Base-by-base conservation (phyloP, 1,284 basidiomycete species). In the Paramarasmius palmivorus region DNA sequence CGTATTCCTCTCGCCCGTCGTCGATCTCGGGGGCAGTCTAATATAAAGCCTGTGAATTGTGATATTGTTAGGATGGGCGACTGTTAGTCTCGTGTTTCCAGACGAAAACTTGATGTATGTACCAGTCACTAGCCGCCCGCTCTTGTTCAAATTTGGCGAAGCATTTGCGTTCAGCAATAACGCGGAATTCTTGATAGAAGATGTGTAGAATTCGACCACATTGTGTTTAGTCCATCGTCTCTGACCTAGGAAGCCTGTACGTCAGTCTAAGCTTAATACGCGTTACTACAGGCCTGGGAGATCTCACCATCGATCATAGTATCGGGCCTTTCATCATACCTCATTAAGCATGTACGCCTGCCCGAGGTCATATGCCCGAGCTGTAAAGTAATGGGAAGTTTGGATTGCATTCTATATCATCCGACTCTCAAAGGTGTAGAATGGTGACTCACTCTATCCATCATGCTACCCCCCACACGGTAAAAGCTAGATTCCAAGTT, bases 391-490 rank as follows among this genome's bases (percentile, higher is more conserved):
- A 2, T 44, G 54, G 46, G 49, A 65, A 2, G 65, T 66, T n/a
- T 60, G 61, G 77, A 61, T 0, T 74, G 71, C 75, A 77, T 78
- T 7, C 73, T 74, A 50, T 17, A 25, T 17, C 15, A n/a, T n/a
- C 78, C 61, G 79, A 41, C 9, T 20, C 29, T 32, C 29, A 32
- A 32, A 32, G 29, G 40, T n/a, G n/a, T n/a, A n/a, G n/a, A n/a
- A n/a, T n/a, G n/a, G n/a, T 2, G 34, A 61, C 65, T 20, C 44
- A 75, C 73, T 74, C 75, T 17, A 73, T 61, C n/a, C n/a, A 59
- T 77, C 76, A 53, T 79, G 82, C 65, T 78, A 78, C 4, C 73
- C 72, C 22, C 73, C 72, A 52, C 67, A 72, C 2, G 83, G 84
- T 35, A 65, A 76, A 12, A 84, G 56, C 50, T 84, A 80, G 54